Conservation (phyloP, 1,139 yeast species). For the Taphrina confusa region DNA sequence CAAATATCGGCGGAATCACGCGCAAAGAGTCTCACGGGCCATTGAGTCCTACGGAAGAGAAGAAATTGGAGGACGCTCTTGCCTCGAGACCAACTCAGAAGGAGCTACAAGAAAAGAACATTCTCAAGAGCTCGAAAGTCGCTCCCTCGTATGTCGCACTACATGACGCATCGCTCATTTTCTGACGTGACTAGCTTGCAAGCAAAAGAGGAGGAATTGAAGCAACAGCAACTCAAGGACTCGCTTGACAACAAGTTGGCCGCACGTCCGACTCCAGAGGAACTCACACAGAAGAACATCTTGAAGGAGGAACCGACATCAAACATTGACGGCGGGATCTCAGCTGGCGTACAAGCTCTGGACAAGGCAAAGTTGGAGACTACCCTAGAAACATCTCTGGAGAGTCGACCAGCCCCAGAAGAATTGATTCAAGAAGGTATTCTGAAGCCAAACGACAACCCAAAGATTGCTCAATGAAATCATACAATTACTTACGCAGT, state of each 20-base stretch:
- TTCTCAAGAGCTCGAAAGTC: constrained; percentile 24
- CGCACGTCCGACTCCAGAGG: constrained; percentile 27
- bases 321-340: constrained; percentile 13
- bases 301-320: constrained; percentile 18
- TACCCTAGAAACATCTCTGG: constrained; percentile 20
- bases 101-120: constrained; percentile 31
- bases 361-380: constrained; percentile 4
- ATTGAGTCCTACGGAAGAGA: constrained; percentile 19
- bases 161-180: not conserved
- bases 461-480: constrained; percentile 12
- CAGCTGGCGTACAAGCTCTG: constrained; percentile 15
- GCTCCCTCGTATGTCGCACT: constrained; percentile 18
- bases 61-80: constrained; percentile 22
- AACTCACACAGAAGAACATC: constrained; percentile 22
- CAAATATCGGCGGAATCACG: not conserved
- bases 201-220: constrained; percentile 29
- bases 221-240: constrained; percentile 31
- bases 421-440: constrained; percentile 29
- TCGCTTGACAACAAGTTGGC: constrained; percentile 25
- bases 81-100: constrained; percentile 28
- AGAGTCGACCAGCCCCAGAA: constrained; percentile 25
- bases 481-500: too few species aligned
- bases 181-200: constrained; percentile 14
- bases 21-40: constrained; percentile 21
- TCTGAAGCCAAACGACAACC: constrained; percentile 25